Evolutionary conservation across 148 eudicot species (phyloP).

Genomic region (Limonium bicolor): DNA sequence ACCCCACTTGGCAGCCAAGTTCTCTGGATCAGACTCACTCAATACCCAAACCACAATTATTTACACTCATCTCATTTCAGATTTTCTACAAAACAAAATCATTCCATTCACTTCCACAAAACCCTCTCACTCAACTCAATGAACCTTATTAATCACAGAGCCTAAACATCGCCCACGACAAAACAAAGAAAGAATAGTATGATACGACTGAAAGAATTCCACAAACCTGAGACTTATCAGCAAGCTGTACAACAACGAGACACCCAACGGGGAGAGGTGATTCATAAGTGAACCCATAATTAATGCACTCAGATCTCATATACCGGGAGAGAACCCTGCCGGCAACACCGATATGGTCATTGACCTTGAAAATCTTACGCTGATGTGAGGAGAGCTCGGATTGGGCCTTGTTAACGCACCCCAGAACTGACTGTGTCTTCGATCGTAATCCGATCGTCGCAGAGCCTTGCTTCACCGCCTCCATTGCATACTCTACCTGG

Average conservation of each 20-base stretch:
- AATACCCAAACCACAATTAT: conserved; percentile 6
- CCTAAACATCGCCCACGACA: neutral
- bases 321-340: conserved; percentile 81
- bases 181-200: neutral
- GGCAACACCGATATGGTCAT: conserved; percentile 83
- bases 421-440: conserved; percentile 67
- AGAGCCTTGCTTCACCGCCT: conserved; percentile 92
- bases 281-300: conserved; percentile 58
- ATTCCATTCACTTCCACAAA: neutral
- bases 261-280: conserved; percentile 76
- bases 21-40: no score
- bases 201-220: neutral
- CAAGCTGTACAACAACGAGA: conserved; percentile 89
- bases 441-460: conserved; percentile 87
- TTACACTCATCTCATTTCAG: conserved; percentile 7
- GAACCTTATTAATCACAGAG: no score
- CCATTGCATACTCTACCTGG: conserved; percentile 97
- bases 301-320: conserved; percentile 83
- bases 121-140: neutral
- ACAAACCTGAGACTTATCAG: conserved; percentile 99
- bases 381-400: conserved; percentile 86
- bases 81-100: neutral
- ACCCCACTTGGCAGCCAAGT: no score
- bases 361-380: conserved; percentile 85
- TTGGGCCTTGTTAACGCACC: conserved; percentile 70